These are phyloP conservation scores for Cyberlindnera mycetangii DNA, from an alignment of 805 yeast genomes.

Conservation along the genomic window DNA sequence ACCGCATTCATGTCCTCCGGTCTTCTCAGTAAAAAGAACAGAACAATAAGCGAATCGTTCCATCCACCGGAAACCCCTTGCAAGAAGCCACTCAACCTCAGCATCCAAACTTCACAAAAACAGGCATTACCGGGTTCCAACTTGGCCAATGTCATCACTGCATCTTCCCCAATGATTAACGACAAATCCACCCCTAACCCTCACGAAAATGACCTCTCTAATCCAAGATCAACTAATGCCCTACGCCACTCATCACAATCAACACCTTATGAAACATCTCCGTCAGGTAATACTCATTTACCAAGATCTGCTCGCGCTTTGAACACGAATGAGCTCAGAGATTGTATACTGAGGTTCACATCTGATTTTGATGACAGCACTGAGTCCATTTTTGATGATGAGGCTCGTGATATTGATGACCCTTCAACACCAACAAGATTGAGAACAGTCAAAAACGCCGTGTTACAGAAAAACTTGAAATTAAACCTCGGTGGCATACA, in stretches of 20 bases:
- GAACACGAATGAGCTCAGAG: slow-evolving; percentile 39
- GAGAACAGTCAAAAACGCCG: slow-evolving; percentile 19
- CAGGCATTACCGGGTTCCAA: slow-evolving; percentile 25
- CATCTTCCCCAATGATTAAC: slow-evolving; percentile 29
- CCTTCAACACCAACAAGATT: slow-evolving; percentile 46
- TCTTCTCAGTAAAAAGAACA: slow-evolving; percentile 57
- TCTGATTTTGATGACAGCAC: slow-evolving; percentile 40
- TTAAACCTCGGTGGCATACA: slow-evolving; percentile 11
- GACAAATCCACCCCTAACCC: slow-evolving; percentile 27
- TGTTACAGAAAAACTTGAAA: slow-evolving; percentile 16
- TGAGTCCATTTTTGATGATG: slow-evolving; percentile 28
- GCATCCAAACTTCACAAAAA: slow-evolving; percentile 18
- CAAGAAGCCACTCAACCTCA: slow-evolving; percentile 38
- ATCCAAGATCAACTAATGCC: slow-evolving; percentile 1
- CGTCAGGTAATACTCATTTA: slow-evolving; percentile 9
- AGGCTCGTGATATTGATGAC: slow-evolving; percentile 23
- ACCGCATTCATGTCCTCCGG: slow-evolving; percentile 82
- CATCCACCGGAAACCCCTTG: slow-evolving; percentile 65
- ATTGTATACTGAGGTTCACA: slow-evolving; percentile 37
- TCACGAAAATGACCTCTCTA: slow-evolving; percentile 17
- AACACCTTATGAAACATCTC: slow-evolving; percentile 21
- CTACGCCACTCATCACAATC: slow-evolving; percentile 13
- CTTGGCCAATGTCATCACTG: slow-evolving; percentile 29
- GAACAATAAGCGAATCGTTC: slow-evolving; percentile 34
- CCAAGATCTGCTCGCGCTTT: slow-evolving; percentile 30